These are phyloP conservation scores for Nidularia sp. DNA, from an alignment of 768 basidiomycete genomes.

Conservation along the genomic window DNA sequence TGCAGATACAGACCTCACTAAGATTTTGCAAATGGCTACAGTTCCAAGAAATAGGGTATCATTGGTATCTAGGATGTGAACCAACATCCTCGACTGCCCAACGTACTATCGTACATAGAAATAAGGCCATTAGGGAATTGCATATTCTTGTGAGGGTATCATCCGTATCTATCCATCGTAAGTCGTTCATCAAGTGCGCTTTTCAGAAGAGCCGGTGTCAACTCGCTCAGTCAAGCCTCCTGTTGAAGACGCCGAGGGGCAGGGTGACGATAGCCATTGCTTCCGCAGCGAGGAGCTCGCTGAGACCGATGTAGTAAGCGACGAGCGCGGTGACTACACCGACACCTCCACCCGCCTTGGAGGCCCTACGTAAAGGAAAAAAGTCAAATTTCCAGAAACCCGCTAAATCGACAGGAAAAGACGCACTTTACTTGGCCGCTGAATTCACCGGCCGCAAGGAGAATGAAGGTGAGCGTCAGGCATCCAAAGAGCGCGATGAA, in stretches of 20 bases:
- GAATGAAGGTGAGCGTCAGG: conserved; percentile 35
- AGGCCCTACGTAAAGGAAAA: conserved; percentile 15
- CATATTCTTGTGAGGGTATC: not conserved
- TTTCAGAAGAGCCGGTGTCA: no score
- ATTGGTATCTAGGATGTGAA: not conserved
- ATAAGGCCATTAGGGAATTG: not conserved
- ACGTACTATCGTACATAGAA: not conserved
- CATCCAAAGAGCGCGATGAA: conserved; percentile 34
- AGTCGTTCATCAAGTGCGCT: not conserved
- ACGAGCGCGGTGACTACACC: conserved; percentile 43
- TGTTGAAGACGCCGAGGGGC: conserved; percentile 38
- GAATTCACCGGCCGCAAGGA: conserved; percentile 38
- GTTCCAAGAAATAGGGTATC: not conserved
- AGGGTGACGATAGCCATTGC: conserved; percentile 30
- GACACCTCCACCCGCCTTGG: conserved; percentile 39
- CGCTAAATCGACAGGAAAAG: conserved; percentile 7
- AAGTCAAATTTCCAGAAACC: not conserved
- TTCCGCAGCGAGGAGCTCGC: conserved; percentile 38
- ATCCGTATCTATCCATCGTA: not conserved
- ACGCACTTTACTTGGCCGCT: conserved; percentile 16
- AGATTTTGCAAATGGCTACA: no score
- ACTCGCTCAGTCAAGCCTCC: conserved; percentile 9
- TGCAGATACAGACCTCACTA: no score
- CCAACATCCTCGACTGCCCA: no score
- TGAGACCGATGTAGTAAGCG: conserved; percentile 44